These are phyloP conservation scores for Marasmius oreades DNA, from an alignment of 1,284 basidiomycete species.

Conservation along the genomic window DNA sequence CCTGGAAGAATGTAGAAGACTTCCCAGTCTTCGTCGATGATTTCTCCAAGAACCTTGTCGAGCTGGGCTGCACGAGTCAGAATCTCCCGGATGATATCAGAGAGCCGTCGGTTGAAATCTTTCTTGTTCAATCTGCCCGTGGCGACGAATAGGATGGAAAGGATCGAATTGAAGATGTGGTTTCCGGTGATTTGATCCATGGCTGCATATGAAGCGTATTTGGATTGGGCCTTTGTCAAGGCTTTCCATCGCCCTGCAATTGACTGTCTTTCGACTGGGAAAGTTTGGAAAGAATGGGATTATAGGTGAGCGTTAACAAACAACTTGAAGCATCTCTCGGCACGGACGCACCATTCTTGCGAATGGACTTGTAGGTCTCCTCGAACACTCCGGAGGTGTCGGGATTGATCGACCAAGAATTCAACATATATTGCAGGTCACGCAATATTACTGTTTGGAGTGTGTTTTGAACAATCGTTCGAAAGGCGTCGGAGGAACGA, in stretches of 20 bases:
- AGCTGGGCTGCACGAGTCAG: background rate
- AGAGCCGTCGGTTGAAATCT: background rate
- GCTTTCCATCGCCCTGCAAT: background rate
- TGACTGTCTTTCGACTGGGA: background rate
- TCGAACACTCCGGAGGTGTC: background rate
- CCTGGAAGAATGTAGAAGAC: slow-evolving; percentile 1
- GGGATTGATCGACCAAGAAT: slow-evolving; percentile 2
- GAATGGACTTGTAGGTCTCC: background rate
- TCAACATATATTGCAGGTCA: slow-evolving; percentile 4
- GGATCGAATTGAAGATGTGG: background rate
- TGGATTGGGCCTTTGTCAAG: slow-evolving; percentile 1
- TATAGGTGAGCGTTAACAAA: too few species aligned
- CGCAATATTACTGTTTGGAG: slow-evolving; percentile 10
- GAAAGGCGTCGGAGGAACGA: background rate
- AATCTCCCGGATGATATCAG: background rate
- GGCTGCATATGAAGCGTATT: background rate
- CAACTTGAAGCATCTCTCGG: too few species aligned
- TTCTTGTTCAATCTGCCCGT: background rate
- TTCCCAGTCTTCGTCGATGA: slow-evolving; percentile 2
- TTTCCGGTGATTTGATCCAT: background rate
- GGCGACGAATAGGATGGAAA: background rate
- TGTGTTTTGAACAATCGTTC: slow-evolving; percentile 9
- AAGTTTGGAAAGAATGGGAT: background rate
- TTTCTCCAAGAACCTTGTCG: slow-evolving; percentile 1
- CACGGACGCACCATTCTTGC: background rate